Conservation (phyloP, 2,329 filamentous ascomycete genomes). For the Verticillium isaacii region DNA sequence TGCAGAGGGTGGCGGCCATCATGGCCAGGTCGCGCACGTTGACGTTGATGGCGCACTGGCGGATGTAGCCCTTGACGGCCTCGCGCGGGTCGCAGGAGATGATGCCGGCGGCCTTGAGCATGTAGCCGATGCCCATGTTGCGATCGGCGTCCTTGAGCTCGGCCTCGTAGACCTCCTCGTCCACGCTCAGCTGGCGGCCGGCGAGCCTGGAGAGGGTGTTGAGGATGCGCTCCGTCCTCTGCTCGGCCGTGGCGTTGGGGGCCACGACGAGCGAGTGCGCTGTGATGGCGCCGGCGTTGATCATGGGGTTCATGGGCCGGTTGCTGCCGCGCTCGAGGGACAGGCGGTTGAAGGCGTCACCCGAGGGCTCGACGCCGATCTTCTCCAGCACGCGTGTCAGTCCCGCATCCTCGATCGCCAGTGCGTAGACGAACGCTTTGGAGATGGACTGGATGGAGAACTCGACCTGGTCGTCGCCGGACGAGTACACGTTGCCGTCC, state of each 20-base stretch:
- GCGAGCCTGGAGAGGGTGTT: constrained; percentile 26
- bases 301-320: constrained; percentile 30
- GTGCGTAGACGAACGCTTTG: constrained; percentile 33
- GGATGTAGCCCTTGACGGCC: constrained; percentile 31
- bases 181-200: constrained; percentile 27
- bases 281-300: constrained; percentile 28
- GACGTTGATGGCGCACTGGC: constrained; percentile 34
- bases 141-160: constrained; percentile 27
- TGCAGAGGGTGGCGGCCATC: constrained; percentile 33
- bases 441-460: constrained; percentile 37
- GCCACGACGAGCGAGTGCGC: constrained; percentile 24
- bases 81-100: constrained; percentile 27
- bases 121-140: constrained; percentile 31
- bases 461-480: constrained; percentile 30
- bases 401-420: constrained; percentile 32
- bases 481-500: constrained; percentile 32
- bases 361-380: constrained; percentile 34
- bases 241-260: constrained; percentile 24
- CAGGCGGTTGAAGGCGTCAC: constrained; percentile 30
- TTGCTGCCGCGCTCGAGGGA: constrained; percentile 23
- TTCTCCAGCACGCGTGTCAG: constrained; percentile 28
- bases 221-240: constrained; percentile 30
- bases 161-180: constrained; percentile 32
- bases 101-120: constrained; percentile 34
- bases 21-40: constrained; percentile 33